These are phyloP conservation scores for Verbena officinalis DNA, from an alignment of 257 asterid species.

Conservation along the genomic window DNA sequence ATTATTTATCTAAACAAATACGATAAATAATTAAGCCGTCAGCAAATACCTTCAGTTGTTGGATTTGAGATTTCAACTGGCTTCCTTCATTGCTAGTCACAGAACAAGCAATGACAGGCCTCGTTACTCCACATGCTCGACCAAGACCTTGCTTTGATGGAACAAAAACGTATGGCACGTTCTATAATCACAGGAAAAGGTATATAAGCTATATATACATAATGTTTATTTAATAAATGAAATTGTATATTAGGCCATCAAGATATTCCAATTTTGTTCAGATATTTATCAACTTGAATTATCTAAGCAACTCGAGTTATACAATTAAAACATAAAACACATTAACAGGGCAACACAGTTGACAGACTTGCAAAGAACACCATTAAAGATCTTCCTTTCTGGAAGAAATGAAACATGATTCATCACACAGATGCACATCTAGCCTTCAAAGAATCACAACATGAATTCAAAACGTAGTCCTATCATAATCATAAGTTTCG, in stretches of 20 bases:
- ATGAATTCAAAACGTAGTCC: too few relatives aligned
- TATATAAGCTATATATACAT: background rate
- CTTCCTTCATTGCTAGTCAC: slow-evolving; percentile 90
- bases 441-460: too few relatives aligned
- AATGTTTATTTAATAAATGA: too few relatives aligned
- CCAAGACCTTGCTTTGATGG: slow-evolving; percentile 88
- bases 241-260: background rate
- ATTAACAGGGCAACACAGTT: too few relatives aligned
- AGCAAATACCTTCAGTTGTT: slow-evolving; percentile 64
- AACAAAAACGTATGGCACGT: slow-evolving; percentile 74
- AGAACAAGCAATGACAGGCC: slow-evolving; percentile 89
- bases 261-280: background rate
- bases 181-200: slow-evolving; percentile 37
- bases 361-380: too few relatives aligned
- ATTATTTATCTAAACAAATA: background rate
- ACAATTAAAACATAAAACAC: too few relatives aligned
- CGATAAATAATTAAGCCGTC: background rate
- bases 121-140: slow-evolving; percentile 90
- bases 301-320: too few relatives aligned
- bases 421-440: too few relatives aligned
- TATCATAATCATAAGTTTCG: too few relatives aligned
- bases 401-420: too few relatives aligned
- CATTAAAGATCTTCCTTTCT: too few relatives aligned
- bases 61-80: slow-evolving; percentile 88
- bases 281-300: background rate